Percentiles rank a stretch among this genome's conserved stretches.
phyloP scores from a whole-genome alignment of 352 stramenopile genomes.

The Aphanomyces euteiches region DNA sequence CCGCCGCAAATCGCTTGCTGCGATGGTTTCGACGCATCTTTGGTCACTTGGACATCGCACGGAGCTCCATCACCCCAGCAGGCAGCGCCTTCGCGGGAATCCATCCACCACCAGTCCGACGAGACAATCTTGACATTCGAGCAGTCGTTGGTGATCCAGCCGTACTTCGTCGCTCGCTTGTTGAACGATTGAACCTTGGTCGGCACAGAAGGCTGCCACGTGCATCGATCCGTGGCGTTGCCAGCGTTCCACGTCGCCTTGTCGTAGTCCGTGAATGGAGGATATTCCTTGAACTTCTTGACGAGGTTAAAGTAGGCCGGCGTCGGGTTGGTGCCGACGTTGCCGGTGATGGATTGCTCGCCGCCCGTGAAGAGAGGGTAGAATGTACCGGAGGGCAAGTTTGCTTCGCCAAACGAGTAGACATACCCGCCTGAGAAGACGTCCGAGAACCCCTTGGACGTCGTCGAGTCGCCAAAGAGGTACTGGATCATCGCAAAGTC shows the following conservation, averaged over 20 bases:
- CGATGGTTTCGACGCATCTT: background rate
- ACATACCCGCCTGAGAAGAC: slow-evolving; percentile 79
- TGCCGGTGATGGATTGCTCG: slow-evolving; percentile 43
- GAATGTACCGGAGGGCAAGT: slow-evolving; percentile 54
- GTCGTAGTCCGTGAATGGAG: slow-evolving; percentile 53
- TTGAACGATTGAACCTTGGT: slow-evolving; percentile 62
- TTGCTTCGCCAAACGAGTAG: slow-evolving; percentile 84
- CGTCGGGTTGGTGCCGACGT: slow-evolving; percentile 56
- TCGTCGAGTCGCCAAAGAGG: slow-evolving; percentile 60
- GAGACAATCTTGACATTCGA: slow-evolving; percentile 50
- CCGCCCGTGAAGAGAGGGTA: slow-evolving; percentile 76
- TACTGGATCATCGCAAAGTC: slow-evolving; percentile 80
- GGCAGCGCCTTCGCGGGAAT: slow-evolving; percentile 64
- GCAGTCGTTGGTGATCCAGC: slow-evolving; percentile 70
- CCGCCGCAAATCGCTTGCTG: slow-evolving; percentile 6
- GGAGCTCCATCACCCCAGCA: slow-evolving; percentile 58
- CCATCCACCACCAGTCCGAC: slow-evolving; percentile 66
- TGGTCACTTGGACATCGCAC: slow-evolving; percentile 51
- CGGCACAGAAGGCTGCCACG: slow-evolving; percentile 50
- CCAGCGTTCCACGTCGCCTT: slow-evolving; percentile 51
- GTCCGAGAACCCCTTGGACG: slow-evolving; percentile 64
- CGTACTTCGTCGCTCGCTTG: slow-evolving; percentile 45
- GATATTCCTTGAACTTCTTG: slow-evolving; percentile 33
- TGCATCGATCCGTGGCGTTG: slow-evolving; percentile 46
- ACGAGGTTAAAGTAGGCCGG: slow-evolving; percentile 76